phyloP scores from a whole-genome alignment of 2,329 filamentous ascomycete genomes.

The Monosporascus cannonballus region DNA sequence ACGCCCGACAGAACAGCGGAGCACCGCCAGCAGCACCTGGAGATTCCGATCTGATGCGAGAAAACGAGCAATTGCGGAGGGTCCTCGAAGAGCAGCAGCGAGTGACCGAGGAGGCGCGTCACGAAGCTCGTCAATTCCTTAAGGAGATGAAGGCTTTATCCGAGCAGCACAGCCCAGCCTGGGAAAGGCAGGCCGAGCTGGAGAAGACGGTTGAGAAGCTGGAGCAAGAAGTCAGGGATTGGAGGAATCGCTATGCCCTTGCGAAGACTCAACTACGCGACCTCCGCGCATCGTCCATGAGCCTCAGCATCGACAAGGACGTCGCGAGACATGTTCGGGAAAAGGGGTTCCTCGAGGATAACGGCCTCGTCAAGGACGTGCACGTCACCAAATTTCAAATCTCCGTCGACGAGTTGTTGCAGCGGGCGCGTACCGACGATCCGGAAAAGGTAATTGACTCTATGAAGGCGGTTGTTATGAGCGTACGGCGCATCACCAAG shows the following conservation, averaged over 20 bases:
- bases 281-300: slow-evolving; percentile 74
- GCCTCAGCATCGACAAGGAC: slow-evolving; percentile 63
- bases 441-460: slow-evolving; percentile 71
- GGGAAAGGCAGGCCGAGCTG: slow-evolving; percentile 77
- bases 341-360: slow-evolving; percentile 60
- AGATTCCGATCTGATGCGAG: slow-evolving; percentile 53
- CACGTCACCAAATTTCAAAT: slow-evolving; percentile 95
- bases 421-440: slow-evolving; percentile 66
- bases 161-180: slow-evolving; percentile 68
- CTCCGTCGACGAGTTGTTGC: slow-evolving; percentile 83
- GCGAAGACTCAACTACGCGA: slow-evolving; percentile 81
- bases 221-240: slow-evolving; percentile 78
- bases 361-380: slow-evolving; percentile 81
- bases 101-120: slow-evolving; percentile 79
- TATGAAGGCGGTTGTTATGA: slow-evolving; percentile 80
- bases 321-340: slow-evolving; percentile 62
- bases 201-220: slow-evolving; percentile 68
- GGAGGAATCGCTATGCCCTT: slow-evolving; percentile 84
- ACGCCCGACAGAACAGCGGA: slow-evolving; percentile 33
- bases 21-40: slow-evolving; percentile 22
- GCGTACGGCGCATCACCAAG: slow-evolving; percentile 77
- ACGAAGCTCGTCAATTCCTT: slow-evolving; percentile 76
- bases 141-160: slow-evolving; percentile 86
- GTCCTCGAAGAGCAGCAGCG: slow-evolving; percentile 69
- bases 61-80: slow-evolving; percentile 63